phyloP scores from a whole-genome alignment of 176 grass and related monocot genomes.

The Triticum monococcum region DNA sequence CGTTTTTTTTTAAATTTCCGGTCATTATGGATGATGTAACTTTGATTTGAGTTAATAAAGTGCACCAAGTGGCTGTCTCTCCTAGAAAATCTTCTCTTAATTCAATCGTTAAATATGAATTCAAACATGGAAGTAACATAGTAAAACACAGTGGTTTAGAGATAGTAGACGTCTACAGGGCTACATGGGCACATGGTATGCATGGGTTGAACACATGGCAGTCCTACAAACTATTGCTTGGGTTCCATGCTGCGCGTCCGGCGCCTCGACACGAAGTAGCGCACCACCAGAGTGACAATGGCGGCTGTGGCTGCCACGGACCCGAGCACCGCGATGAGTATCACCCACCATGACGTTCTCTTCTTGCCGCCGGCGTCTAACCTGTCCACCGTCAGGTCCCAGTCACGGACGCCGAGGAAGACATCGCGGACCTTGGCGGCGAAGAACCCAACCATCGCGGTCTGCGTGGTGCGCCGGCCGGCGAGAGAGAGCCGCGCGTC shows the following conservation, averaged over 20 bases:
- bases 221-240: not conserved
- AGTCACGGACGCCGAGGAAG: conserved; percentile 15
- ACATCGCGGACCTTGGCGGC: not conserved
- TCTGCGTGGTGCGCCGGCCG: not conserved
- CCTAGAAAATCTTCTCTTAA: no score
- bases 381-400: conserved; percentile 21
- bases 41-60: no score
- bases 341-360: conserved; percentile 4
- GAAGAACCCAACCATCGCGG: conserved; percentile 23
- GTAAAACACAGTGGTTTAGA: no score
- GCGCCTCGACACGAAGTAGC: not conserved
- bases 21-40: no score
- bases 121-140: no score
- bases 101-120: no score
- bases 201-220: no score
- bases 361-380: not conserved
- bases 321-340: conserved; percentile 16
- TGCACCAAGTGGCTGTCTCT: no score
- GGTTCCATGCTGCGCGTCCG: not conserved
- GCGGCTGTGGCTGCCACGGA: not conserved
- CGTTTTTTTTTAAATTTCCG: no score
- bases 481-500: not conserved
- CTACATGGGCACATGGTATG: no score
- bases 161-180: no score
- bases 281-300: not conserved